phyloP scores from a whole-genome alignment of 495 filamentous ascomycete species.

The Lophiotrema nucula region DNA sequence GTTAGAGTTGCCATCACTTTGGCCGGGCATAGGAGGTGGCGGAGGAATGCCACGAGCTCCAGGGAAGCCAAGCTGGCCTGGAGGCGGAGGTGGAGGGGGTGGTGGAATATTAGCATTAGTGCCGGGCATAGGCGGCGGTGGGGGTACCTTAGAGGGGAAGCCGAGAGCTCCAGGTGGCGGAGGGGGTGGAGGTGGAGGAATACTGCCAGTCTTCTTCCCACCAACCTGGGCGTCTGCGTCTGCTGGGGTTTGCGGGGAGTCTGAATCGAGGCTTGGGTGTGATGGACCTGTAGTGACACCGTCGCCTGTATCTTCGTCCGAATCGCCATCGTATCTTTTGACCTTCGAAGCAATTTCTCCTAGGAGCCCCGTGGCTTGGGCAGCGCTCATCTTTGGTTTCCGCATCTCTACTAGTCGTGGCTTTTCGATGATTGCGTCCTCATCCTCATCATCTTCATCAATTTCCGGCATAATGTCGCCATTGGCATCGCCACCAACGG shows the following conservation, averaged over 20 bases:
- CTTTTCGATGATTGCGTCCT: slow-evolving; percentile 44
- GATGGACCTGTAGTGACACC: slow-evolving; percentile 75
- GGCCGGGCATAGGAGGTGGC: slow-evolving; percentile 40
- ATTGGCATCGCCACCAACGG: slow-evolving; percentile 35
- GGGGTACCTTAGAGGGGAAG: slow-evolving; percentile 44
- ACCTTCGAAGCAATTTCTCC: slow-evolving; percentile 80
- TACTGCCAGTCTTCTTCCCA: slow-evolving; percentile 46
- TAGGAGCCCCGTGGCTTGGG: slow-evolving; percentile 71
- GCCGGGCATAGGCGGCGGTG: slow-evolving; percentile 51
- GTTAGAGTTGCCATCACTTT: slow-evolving; percentile 17
- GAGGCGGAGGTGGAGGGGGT: slow-evolving; percentile 51
- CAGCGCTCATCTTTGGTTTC: slow-evolving; percentile 70
- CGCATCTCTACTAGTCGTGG: slow-evolving; percentile 49
- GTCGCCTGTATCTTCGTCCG: slow-evolving; percentile 67
- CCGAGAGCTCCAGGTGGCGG: slow-evolving; percentile 48
- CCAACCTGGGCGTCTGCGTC: slow-evolving; percentile 58
- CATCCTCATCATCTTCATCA: slow-evolving; percentile 43
- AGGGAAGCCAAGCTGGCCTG: slow-evolving; percentile 46
- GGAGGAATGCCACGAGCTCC: slow-evolving; percentile 44
- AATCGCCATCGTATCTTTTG: slow-evolving; percentile 67
- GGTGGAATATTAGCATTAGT: slow-evolving; percentile 49
- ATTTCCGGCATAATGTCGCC: slow-evolving; percentile 36
- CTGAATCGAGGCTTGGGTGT: slow-evolving; percentile 71
- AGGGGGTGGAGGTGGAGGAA: slow-evolving; percentile 51
- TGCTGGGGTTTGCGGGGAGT: slow-evolving; percentile 66